Evolutionary conservation across 208 protist genomes (phyloP).

Genomic region (Crithidia acanthocephali): DNA sequence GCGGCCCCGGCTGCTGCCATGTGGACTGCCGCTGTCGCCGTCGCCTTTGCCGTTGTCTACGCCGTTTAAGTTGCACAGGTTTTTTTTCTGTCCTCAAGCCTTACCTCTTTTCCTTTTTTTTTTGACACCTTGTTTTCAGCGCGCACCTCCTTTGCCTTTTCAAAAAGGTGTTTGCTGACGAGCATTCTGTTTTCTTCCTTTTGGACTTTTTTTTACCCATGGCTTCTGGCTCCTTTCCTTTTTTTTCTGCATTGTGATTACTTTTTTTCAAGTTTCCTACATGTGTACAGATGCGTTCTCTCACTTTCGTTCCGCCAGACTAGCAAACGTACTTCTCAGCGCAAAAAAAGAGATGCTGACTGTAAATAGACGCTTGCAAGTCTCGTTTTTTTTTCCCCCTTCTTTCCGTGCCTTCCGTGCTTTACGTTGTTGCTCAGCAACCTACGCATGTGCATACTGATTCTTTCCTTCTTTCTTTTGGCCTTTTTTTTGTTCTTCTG

Average conservation of each 20-base stretch:
- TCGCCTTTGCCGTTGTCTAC: background rate
- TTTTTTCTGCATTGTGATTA: background rate
- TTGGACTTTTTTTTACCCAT: background rate
- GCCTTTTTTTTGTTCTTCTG: too few species aligned
- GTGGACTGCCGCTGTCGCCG: slow-evolving; percentile 2
- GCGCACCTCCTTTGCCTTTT: background rate
- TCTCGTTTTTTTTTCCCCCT: background rate
- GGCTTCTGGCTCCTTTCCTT: too few species aligned
- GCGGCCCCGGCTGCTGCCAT: slow-evolving; percentile 8
- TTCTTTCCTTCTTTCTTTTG: background rate
- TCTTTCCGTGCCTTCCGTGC: background rate
- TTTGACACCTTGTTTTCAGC: background rate
- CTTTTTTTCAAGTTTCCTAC: background rate
- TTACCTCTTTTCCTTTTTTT: background rate
- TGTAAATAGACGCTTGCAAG: background rate
- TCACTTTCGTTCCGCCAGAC: too few species aligned
- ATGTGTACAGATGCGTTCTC: background rate
- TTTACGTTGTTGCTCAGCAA: background rate
- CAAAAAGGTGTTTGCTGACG: background rate
- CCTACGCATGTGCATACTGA: background rate
- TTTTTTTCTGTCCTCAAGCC: background rate
- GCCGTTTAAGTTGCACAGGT: background rate
- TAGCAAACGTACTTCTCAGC: background rate
- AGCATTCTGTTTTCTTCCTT: background rate
- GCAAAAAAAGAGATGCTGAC: background rate